Evolutionary conservation across 129 eudicot species (phyloP), one percentile per base, ranked within the genome.

Genomic region (Pseudognaphalium luteoalbum): DNA sequence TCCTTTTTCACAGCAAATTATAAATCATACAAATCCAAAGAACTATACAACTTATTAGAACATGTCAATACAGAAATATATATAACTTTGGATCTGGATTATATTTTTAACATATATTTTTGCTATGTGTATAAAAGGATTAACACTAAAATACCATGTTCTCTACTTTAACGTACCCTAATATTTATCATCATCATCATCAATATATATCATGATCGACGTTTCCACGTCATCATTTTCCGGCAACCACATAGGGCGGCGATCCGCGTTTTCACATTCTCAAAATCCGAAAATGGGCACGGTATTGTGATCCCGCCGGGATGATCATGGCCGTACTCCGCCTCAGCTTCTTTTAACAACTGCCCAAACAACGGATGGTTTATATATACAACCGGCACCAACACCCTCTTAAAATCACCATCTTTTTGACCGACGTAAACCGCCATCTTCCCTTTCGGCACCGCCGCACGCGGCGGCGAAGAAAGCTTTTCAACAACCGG

Each of bases 301-400:
- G 98, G 97, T 28, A 93, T 82, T 15, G 93, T 93, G 20, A 93
- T 84, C 77, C 97, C 96, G 72, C 98, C 98, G 51, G 97, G 88
- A 41, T 93, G 96, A 34, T 89, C 57, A 35, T 79, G 92, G 59
- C 98, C 98, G 77, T 69, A 93, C 77, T 90, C 92, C 76, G 86
- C 85, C 74, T 93, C 97, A 44, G 98, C 96, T 41, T 88, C 97
- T 50, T 82, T 84, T 73, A 93, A 69, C 75, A 93, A 67, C 84
- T 87, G 85, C 12, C 91, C 87, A 74, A 93, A 93, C 69, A 91
- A 73, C 4, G 98, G 98, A 70, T 93, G 98, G 69, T 93, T 93
- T 32, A 91, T 75, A 60, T 90, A 93, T 39, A 93, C 82, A 42
- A 93, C 96, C 22, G 98, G 98, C 76, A 93, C 97, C 80, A 88